These are phyloP conservation scores for Botrytis porri DNA, from an alignment of 2,329 filamentous ascomycete genomes.

Conservation along the genomic window DNA sequence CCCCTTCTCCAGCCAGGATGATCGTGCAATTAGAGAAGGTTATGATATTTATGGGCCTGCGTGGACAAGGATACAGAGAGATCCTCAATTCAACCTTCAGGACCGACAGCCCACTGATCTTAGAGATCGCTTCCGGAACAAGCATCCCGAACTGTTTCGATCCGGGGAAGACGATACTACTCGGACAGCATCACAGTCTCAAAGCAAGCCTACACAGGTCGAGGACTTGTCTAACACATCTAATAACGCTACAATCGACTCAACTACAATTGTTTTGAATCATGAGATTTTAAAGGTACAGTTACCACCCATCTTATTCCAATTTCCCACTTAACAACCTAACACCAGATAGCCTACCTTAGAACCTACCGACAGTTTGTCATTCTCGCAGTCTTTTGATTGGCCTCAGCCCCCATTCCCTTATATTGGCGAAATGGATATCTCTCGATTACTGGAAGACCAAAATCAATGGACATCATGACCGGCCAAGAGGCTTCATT, in stretches of 20 bases:
- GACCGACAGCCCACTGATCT: slow-evolving; percentile 61
- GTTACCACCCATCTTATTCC: slow-evolving; percentile 19
- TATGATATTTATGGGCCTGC: slow-evolving; percentile 58
- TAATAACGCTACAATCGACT: slow-evolving; percentile 6
- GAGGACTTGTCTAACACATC: not conserved
- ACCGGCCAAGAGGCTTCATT: not conserved
- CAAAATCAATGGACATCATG: not conserved
- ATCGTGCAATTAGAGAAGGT: slow-evolving; percentile 59
- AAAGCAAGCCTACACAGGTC: not conserved
- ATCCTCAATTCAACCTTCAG: slow-evolving; percentile 55
- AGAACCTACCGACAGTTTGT: slow-evolving; percentile 38
- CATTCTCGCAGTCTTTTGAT: slow-evolving; percentile 44
- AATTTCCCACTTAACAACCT: slow-evolving; percentile 26
- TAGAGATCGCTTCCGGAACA: slow-evolving; percentile 61
- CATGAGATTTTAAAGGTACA: slow-evolving; percentile 34
- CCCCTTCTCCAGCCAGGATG: slow-evolving; percentile 61
- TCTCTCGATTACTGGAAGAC: slow-evolving; percentile 47
- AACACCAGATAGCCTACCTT: slow-evolving; percentile 22
- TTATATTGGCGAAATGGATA: slow-evolving; percentile 57
- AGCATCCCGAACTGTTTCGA: slow-evolving; percentile 55
- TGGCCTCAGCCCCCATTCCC: slow-evolving; percentile 45
- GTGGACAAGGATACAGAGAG: slow-evolving; percentile 64
- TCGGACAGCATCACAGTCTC: not conserved
- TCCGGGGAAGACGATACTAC: not conserved
- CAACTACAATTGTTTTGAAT: slow-evolving; percentile 22